Conservation (phyloP, 2,329 filamentous ascomycete genomes). For the Cephalotrichum gorgonifer region DNA sequence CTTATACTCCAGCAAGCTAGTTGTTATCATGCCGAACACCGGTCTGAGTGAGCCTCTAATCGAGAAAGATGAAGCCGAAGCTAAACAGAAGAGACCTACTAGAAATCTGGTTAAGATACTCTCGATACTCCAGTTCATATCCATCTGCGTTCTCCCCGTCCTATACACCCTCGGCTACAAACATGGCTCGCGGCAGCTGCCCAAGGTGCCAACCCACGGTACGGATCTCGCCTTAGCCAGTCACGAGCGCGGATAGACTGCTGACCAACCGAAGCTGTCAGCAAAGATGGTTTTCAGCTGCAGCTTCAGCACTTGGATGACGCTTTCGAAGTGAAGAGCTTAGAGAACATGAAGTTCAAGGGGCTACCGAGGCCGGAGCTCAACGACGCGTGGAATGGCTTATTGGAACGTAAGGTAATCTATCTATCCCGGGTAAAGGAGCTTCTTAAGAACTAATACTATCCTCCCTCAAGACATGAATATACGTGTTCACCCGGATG, state of each 20-base stretch:
- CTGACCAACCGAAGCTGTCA: not conserved
- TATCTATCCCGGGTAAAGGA: not conserved
- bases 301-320: not conserved
- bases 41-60: too few relatives aligned
- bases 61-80: not conserved
- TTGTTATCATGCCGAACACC: too few relatives aligned
- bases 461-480: not conserved
- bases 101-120: not conserved
- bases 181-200: not conserved
- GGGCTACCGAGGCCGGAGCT: not conserved
- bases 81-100: not conserved
- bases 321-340: not conserved
- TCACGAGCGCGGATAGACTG: not conserved
- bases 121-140: not conserved
- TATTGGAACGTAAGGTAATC: not conserved
- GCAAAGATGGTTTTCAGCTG: not conserved
- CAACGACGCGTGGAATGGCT: not conserved
- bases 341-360: not conserved
- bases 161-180: not conserved
- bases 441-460: not conserved
- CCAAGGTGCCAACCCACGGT: not conserved
- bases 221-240: not conserved
- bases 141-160: not conserved
- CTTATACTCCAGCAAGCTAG: too few relatives aligned
- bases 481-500: not conserved